Base-by-base conservation (phyloP, 2,329 filamentous ascomycete species). In the Stachybotrys echinatus region DNA sequence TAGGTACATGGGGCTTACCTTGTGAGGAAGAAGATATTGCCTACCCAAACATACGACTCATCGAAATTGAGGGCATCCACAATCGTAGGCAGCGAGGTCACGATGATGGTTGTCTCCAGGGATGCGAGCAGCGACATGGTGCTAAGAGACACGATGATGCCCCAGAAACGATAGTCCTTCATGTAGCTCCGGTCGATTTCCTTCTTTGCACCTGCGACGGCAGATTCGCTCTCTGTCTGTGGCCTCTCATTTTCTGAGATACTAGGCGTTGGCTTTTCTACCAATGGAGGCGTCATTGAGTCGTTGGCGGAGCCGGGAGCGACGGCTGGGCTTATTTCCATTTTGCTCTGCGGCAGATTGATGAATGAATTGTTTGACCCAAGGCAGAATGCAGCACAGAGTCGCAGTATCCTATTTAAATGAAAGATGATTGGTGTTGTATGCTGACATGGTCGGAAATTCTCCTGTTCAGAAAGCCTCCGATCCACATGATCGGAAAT, bases 1-100 rank as follows among this genome's bases (percentile, higher is more conserved):
- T n/a, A n/a, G n/a, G n/a, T n/a, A n/a, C n/a, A n/a, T n/a, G n/a
- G 5, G 10, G 21, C 55, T 51, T 17, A 49, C 58, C 48, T 58
- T 2, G 56, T 59, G 1, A 65, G 55, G 34, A 64, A 65, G 45
- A 58, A 63, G 5, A 55, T 49, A 27, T 63, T 64, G 5, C 55
- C 57, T 2, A 65, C 58, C 62, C 62, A 65, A 44, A 65, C 58
- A 18, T 63, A 65, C 38, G 54, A 54, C 27, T 52, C 54, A 1
- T 60, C 60, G 7, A 61, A 47, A 0, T 52, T 45, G 2, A 65
- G 53, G 2, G 59, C 53, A 2, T 55, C 37, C 2, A 61, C 56
- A 12, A 65, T 61, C 1, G 56, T 58, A 4, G 62, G 62, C 4
- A 65, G 58, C 5, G 58, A 57, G 5, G 62, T 65, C 1, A 60